Evolutionary conservation across 768 basidiomycete genomes (phyloP), one percentile per base, ranked within the genome.

Genomic region (Nidula microcarpa): DNA sequence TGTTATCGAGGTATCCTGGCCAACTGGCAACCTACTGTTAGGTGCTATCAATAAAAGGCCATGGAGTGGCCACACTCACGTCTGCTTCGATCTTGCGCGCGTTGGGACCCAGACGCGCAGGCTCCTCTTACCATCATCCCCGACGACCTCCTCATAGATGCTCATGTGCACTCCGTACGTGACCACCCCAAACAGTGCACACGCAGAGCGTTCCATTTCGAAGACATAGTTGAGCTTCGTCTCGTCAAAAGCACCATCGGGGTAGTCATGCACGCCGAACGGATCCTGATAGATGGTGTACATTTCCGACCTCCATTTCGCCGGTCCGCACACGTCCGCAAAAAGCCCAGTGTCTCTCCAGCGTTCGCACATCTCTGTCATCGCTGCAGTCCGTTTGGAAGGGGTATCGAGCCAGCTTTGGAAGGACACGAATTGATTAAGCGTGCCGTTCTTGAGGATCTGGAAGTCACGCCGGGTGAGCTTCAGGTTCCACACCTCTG

Each of bases 121-220:
- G 9, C 65, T 69, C 39, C 67, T 73, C 16, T 62, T 53, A 39
- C 76, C 75, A 33, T 70, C 66, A 2, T 60, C 64, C 16, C 61
- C 60, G 10, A 58, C 51, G 9, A 55, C 53, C 57, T 79, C 76
- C 43, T 81, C 77, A 63, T 83, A 92, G 50, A 86, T 81, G 16
- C 83, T 90, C 85, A 95, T 82, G 67, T 98, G 97, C 2, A 96
- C 89, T 0, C 97, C 96, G 60, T 90, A 94, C 0, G 95, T 97
- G 49, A 91, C 79, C 6, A 95, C 68, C 2, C 96, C 94, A 61
- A 98, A 98, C 34, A 98, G 71, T 0, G 88, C 81, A 65, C 91
- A 93, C 2, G 93, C 94, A 1, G 91, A 78, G 39, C 96, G 81
- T 68, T 98, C 97, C 80, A 98, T 81, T 65, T 85, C 81, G 67